These are phyloP conservation scores for Taphrina confusa DNA, from an alignment of 1,139 yeast species.

Conservation along the genomic window DNA sequence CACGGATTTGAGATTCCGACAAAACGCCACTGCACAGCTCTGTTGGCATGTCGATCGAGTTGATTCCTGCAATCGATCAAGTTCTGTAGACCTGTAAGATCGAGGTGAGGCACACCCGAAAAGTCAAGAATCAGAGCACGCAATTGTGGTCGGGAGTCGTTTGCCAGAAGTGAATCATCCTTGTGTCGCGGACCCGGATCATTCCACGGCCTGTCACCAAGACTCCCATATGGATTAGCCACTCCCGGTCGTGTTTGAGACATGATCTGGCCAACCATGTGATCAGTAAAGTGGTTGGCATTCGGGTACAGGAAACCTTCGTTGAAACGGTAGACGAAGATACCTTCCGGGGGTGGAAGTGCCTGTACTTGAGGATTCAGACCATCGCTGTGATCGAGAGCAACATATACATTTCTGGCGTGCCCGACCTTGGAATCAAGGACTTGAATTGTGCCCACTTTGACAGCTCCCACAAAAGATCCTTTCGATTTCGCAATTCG, in stretches of 20 bases:
- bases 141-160: constrained; percentile 64
- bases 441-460: constrained; percentile 55
- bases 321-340: constrained; percentile 76
- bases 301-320: constrained; percentile 84
- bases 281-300: constrained; percentile 70
- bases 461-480: constrained; percentile 74
- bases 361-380: constrained; percentile 58
- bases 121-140: constrained; percentile 78
- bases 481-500: constrained; percentile 81
- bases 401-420: constrained; percentile 51
- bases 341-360: constrained; percentile 77
- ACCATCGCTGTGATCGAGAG: constrained; percentile 59
- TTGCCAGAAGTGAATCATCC: constrained; percentile 39
- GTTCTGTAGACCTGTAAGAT: constrained; percentile 76
- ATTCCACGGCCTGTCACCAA: constrained; percentile 86
- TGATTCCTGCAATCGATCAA: constrained; percentile 75
- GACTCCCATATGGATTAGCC: constrained; percentile 50
- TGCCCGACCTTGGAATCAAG: constrained; percentile 27
- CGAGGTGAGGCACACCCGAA: constrained; percentile 70
- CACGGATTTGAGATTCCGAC: constrained; percentile 83
- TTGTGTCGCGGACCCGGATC: constrained; percentile 67
- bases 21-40: constrained; percentile 86
- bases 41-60: constrained; percentile 70
- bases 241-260: constrained; percentile 63
- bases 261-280: constrained; percentile 68